phyloP scores from a whole-genome alignment of 495 filamentous ascomycete genomes.

The Alectoria sarmentosa region DNA sequence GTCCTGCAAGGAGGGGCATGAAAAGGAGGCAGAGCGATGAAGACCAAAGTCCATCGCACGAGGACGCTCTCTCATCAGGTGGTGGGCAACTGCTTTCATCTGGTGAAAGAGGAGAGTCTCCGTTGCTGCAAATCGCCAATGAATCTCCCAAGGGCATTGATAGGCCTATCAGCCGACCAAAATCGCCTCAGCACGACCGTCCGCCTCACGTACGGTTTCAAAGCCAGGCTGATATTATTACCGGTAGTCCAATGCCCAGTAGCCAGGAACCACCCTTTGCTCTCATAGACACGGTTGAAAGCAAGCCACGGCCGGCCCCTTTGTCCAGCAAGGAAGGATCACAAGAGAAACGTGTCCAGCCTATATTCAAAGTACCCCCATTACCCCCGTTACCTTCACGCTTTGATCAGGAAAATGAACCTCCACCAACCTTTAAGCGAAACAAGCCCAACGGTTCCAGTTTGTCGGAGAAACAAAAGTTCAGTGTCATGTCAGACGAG shows the following conservation, averaged over 20 bases:
- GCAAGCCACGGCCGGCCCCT: conserved; percentile 12
- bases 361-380: conserved; percentile 61
- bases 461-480: conserved; percentile 54
- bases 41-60: conserved; percentile 39
- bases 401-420: conserved; percentile 76
- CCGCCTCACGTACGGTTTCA: conserved; percentile 32
- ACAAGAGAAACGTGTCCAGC: conserved; percentile 37
- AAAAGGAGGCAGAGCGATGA: conserved; percentile 67
- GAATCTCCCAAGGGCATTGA: conserved; percentile 6
- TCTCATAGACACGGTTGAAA: conserved; percentile 24
- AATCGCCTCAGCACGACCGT: conserved; percentile 27
- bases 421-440: conserved; percentile 66
- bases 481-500: conserved; percentile 42
- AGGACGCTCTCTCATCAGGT: conserved; percentile 20
- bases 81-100: conserved; percentile 10
- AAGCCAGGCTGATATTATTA: conserved; percentile 33
- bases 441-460: conserved; percentile 52
- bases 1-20: conserved; percentile 64
- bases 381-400: conserved; percentile 50
- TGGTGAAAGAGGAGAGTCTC: conserved; percentile 3
- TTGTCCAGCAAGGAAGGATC: conserved; percentile 27
- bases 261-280: conserved; percentile 27
- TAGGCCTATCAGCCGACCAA: conserved; percentile 10
- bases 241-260: conserved; percentile 33
- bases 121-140: neutral